These are phyloP conservation scores for Bryoerythrophyllum caledonicum DNA, from an alignment of 225 moss, liverwort and hornwort species.

Conservation along the genomic window DNA sequence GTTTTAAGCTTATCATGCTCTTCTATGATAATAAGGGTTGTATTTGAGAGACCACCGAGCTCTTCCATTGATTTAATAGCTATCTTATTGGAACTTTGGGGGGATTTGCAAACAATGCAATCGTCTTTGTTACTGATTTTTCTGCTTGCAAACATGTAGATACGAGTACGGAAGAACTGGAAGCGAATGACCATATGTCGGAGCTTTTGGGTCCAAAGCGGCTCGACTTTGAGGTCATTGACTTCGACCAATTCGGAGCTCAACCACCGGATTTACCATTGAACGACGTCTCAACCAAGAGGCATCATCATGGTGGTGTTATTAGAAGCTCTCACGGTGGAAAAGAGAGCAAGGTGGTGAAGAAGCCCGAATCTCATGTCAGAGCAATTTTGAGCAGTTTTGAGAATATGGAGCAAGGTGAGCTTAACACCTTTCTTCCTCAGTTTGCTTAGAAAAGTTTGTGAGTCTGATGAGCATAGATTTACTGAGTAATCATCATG, in stretches of 20 bases:
- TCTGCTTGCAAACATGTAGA: slow-evolving; percentile 8
- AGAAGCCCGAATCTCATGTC: neutral
- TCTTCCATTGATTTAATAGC: too few species aligned
- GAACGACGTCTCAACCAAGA: neutral
- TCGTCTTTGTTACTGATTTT: slow-evolving; percentile 3
- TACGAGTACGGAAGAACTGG: slow-evolving; percentile 10
- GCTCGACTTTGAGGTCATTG: slow-evolving; percentile 38
- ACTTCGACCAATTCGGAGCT: slow-evolving; percentile 36
- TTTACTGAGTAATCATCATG: neutral
- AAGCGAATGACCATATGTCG: slow-evolving; percentile 15
- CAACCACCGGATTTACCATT: slow-evolving; percentile 35
- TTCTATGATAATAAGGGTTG: too few species aligned
- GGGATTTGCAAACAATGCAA: too few species aligned
- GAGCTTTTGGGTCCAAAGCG: slow-evolving; percentile 27
- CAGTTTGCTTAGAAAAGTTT: neutral
- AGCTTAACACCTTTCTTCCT: neutral
- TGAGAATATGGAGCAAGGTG: slow-evolving; percentile 21
- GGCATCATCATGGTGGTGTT: neutral
- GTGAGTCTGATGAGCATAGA: neutral
- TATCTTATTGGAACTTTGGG: too few species aligned
- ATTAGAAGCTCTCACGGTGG: too few species aligned
- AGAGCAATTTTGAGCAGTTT: neutral
- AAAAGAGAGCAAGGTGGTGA: neutral
- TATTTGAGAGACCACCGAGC: too few species aligned
- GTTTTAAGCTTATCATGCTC: too few species aligned